phyloP scores from a whole-genome alignment of 1,284 basidiomycete genomes.

The Irpex sp. region DNA sequence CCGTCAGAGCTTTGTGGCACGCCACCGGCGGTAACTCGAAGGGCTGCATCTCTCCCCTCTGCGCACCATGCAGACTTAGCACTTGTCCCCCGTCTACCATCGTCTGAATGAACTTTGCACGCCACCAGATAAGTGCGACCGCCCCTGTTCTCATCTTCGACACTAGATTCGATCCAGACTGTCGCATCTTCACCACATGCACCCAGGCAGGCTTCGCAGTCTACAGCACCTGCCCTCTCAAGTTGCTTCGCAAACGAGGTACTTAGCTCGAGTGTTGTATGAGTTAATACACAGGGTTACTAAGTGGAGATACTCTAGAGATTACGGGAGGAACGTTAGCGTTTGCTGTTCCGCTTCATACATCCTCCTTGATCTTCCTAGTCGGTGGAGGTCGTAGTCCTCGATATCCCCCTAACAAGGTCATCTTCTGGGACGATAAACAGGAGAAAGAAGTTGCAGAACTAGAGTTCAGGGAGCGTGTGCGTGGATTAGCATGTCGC shows the following conservation, averaged over 20 bases:
- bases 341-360: conserved; percentile 75
- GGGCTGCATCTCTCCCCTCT: neutral
- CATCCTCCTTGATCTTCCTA: conserved; percentile 84
- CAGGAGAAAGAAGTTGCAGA: conserved; percentile 77
- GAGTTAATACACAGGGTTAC: conserved; percentile 3
- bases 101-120: conserved; percentile 78
- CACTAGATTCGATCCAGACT: conserved; percentile 75
- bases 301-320: conserved; percentile 38
- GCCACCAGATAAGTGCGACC: conserved; percentile 81
- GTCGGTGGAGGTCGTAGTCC: conserved; percentile 88
- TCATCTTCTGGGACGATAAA: conserved; percentile 86
- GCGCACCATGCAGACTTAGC: conserved; percentile 9
- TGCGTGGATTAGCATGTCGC: conserved; percentile 78
- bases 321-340: conserved; percentile 78
- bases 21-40: conserved; percentile 7
- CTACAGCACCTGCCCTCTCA: conserved; percentile 78
- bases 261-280: conserved; percentile 1
- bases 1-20: neutral
- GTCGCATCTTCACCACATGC: conserved; percentile 77
- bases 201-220: conserved; percentile 86
- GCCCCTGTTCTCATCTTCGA: conserved; percentile 75
- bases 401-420: conserved; percentile 93
- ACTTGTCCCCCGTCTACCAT: conserved; percentile 2
- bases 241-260: conserved; percentile 80
- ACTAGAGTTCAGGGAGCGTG: conserved; percentile 87